Evolutionary conservation across 441 rosid species (phyloP).

Genomic region (Pelargonium citronellum): DNA sequence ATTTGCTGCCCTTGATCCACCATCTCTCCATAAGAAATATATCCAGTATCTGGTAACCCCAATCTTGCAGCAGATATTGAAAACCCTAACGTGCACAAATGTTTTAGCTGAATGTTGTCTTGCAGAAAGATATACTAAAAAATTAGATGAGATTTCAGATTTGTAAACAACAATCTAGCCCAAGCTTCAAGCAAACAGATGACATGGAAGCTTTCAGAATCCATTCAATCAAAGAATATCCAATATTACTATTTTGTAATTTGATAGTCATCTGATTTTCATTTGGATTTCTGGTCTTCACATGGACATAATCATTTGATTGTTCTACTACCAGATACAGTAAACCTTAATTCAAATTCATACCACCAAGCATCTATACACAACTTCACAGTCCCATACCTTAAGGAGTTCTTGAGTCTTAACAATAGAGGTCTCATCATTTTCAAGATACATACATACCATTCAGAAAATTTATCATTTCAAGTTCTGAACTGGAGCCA

Average conservation of each 20-base stretch:
- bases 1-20: conserved; percentile 79
- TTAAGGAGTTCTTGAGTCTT: not conserved
- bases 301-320: not conserved
- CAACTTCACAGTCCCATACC: not conserved
- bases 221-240: not conserved
- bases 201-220: not conserved
- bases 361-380: not conserved
- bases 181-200: not conserved
- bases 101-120: not conserved
- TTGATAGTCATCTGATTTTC: not conserved
- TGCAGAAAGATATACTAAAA: not conserved
- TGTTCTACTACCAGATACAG: not conserved
- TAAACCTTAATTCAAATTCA: not conserved
- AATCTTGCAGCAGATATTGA: conserved; percentile 77
- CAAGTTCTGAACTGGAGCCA: not conserved
- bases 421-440: not conserved
- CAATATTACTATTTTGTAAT: not conserved
- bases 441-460: not conserved
- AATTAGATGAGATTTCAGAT: not conserved
- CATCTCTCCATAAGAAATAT: conserved; percentile 89
- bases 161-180: not conserved
- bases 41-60: conserved; percentile 74
- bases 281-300: not conserved
- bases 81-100: conserved; percentile 44
- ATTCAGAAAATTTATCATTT: not conserved